phyloP scores from a whole-genome alignment of 106 monocot genomes.

The Vanilla planifolia region DNA sequence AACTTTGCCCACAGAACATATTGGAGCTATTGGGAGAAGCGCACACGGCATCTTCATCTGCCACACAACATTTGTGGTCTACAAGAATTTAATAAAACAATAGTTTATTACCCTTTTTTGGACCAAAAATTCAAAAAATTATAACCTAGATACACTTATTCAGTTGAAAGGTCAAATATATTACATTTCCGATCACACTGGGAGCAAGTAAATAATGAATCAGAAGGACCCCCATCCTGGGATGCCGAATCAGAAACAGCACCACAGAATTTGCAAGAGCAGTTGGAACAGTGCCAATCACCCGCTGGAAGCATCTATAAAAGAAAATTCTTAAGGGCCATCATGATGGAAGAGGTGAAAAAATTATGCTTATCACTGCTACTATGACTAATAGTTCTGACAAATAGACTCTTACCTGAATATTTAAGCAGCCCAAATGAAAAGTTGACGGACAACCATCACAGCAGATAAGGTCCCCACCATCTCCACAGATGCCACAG shows the following conservation, averaged over 20 bases:
- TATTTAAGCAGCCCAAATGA: conserved; percentile 65
- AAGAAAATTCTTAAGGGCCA: background rate
- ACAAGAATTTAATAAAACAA: conserved; percentile 15
- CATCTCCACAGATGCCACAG: conserved; percentile 87
- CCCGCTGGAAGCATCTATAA: conserved; percentile 78
- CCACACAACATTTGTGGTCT: conserved; percentile 76
- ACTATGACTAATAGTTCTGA: too few relatives aligned
- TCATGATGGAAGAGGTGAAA: background rate
- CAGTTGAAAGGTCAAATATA: background rate
- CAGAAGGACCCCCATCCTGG: conserved; percentile 4
- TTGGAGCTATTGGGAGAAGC: conserved; percentile 9
- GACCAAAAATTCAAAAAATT: background rate
- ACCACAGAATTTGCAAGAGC: conserved; percentile 82
- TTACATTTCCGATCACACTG: conserved; percentile 83
- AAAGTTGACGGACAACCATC: conserved; percentile 88
- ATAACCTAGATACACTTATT: background rate
- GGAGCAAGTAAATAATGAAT: conserved; percentile 43
- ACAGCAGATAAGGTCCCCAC: conserved; percentile 82
- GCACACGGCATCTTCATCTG: conserved; percentile 34
- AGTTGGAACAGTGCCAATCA: conserved; percentile 72
- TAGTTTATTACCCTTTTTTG: background rate
- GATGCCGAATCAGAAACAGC: conserved; percentile 9
- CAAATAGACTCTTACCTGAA: conserved; percentile 67
- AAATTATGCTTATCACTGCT: background rate
- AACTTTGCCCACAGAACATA: conserved; percentile 43